Evolutionary conservation across 306 rosid genomes (phyloP).

Genomic region (Cercis canadensis): DNA sequence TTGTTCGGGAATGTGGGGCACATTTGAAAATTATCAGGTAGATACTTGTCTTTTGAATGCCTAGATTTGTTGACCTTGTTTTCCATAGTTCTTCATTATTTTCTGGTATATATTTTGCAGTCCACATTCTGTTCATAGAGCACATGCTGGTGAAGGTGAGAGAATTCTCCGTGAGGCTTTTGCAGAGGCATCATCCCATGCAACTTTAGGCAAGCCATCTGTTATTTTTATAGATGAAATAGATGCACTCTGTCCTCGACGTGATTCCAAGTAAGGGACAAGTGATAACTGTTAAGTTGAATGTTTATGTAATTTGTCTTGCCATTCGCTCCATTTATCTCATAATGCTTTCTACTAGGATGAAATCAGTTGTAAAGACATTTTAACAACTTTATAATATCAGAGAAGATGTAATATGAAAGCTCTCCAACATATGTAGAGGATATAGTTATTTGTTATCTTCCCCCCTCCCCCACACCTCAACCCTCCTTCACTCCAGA

Average conservation of each 20-base stretch:
- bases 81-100: constrained; percentile 25
- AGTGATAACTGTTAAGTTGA: constrained; percentile 12
- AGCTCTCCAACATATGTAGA: no score
- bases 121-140: constrained; percentile 75
- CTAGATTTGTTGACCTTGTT: not conserved
- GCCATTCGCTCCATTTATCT: constrained; percentile 26
- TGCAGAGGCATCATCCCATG: constrained; percentile 67
- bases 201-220: constrained; percentile 63
- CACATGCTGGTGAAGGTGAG: constrained; percentile 90
- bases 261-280: constrained; percentile 70
- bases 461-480: no score
- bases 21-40: constrained; percentile 79
- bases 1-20: constrained; percentile 85
- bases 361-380: constrained; percentile 13
- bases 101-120: constrained; percentile 50
- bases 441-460: not conserved
- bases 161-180: constrained; percentile 78
- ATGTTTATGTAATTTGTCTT: constrained; percentile 20
- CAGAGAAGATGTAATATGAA: not conserved
- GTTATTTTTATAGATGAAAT: constrained; percentile 88
- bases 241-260: constrained; percentile 89
- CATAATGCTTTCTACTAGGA: not conserved
- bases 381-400: constrained; percentile 15
- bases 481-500: no score
- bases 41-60: constrained; percentile 47